Evolutionary conservation across 495 filamentous ascomycete species (phyloP).

Genomic region (Neurospora sp.): DNA sequence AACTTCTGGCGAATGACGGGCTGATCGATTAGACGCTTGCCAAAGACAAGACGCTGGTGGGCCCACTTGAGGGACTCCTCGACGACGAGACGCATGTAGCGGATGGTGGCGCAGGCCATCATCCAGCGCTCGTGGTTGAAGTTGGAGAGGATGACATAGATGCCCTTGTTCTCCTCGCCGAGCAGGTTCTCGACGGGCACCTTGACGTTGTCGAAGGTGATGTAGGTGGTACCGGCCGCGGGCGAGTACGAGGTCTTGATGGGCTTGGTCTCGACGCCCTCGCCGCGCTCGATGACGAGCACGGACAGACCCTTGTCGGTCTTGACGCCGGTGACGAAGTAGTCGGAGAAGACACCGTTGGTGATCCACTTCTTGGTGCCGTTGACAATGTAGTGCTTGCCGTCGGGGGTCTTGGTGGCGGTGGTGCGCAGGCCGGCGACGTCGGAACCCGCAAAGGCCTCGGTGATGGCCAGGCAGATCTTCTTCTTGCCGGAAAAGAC

Average conservation of each 20-base stretch:
- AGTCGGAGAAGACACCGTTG: conserved; percentile 75
- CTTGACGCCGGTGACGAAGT: conserved; percentile 73
- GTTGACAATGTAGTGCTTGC: conserved; percentile 77
- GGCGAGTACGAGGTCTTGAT: conserved; percentile 86
- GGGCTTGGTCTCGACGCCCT: conserved; percentile 60
- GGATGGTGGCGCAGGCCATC: conserved; percentile 55
- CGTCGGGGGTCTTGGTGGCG: conserved; percentile 70
- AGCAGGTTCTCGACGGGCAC: conserved; percentile 72
- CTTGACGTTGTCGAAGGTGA: conserved; percentile 81
- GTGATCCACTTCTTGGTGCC: conserved; percentile 95
- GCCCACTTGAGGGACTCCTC: conserved; percentile 87
- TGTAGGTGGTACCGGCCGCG: conserved; percentile 66
- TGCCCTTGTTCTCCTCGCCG: conserved; percentile 78
- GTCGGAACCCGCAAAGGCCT: conserved; percentile 83
- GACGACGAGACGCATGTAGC: conserved; percentile 56
- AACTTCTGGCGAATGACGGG: conserved; percentile 83
- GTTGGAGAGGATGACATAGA: conserved; percentile 80
- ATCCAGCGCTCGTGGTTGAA: conserved; percentile 77
- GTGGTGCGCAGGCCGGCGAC: conserved; percentile 77
- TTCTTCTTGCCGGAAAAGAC: conserved; percentile 75
- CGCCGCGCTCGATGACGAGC: conserved; percentile 61
- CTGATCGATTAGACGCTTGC: conserved; percentile 71
- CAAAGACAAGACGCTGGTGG: conserved; percentile 81
- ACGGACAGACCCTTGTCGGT: conserved; percentile 78
- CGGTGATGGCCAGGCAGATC: conserved; percentile 79